phyloP scores from a whole-genome alignment of 257 asterid genomes.

The Linaria vulgaris region DNA sequence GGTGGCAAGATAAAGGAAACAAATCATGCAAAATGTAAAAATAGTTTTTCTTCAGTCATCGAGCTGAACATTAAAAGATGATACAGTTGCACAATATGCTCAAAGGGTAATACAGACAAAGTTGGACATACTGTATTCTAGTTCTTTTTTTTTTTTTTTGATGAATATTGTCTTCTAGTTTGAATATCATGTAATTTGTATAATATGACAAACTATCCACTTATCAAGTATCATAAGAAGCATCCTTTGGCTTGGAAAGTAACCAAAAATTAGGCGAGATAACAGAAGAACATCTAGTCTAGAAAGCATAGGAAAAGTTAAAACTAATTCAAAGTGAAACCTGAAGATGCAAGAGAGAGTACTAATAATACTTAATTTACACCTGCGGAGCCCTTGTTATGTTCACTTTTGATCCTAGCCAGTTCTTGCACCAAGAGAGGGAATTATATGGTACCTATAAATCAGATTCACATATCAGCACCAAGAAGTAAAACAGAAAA shows the following conservation, averaged over 20 bases:
- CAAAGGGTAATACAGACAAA: slow-evolving; percentile 10
- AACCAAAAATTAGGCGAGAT: neutral
- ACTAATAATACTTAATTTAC: slow-evolving; percentile 11
- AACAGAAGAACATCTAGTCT: neutral
- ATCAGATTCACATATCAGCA: slow-evolving; percentile 34
- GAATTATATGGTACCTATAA: slow-evolving; percentile 87
- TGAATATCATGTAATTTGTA: slow-evolving; percentile 3
- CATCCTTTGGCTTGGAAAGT: no score
- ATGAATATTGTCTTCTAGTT: neutral
- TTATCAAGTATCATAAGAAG: no score
- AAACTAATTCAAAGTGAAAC: neutral
- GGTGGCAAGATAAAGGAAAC: slow-evolving; percentile 9
- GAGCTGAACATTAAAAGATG: neutral
- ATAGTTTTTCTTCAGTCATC: slow-evolving; percentile 8
- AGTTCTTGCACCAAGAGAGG: slow-evolving; percentile 99
- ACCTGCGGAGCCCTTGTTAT: slow-evolving; percentile 99
- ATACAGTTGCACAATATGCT: neutral
- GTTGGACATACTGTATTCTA: neutral
- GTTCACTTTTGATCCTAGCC: slow-evolving; percentile 91
- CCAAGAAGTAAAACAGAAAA: slow-evolving; percentile 26
- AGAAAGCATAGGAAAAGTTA: neutral
- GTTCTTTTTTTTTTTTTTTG: no score
- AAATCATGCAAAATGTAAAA: slow-evolving; percentile 4
- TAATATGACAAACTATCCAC: no score
- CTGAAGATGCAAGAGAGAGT: no score